Conservation (phyloP, 495 filamentous ascomycete species). For the Aspergillus carlsbadensis region DNA sequence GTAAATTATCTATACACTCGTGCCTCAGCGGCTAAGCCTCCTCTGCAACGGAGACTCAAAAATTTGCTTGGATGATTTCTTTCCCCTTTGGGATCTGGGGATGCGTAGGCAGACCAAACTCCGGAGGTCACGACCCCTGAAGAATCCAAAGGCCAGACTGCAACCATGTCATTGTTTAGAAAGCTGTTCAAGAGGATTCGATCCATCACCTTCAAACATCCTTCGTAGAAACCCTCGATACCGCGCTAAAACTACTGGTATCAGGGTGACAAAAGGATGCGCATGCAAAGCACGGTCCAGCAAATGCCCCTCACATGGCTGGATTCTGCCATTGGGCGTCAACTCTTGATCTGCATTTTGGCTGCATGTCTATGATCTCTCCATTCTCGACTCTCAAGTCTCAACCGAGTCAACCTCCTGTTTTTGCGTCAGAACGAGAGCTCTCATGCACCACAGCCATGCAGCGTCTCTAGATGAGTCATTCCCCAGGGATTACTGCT, state of each 20-base stretch:
- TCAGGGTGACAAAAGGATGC: constrained; percentile 4
- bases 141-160: not conserved
- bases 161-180: not conserved
- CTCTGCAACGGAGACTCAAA: not conserved
- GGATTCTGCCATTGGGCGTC: constrained; percentile 4
- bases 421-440: constrained; percentile 5
- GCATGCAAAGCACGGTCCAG: constrained; percentile 25
- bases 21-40: not conserved
- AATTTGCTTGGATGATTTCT: constrained; percentile 13
- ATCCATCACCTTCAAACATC: constrained; percentile 12
- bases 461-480: constrained; percentile 13
- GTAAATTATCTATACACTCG: not conserved
- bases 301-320: constrained; percentile 17
- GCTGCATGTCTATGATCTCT: constrained; percentile 18
- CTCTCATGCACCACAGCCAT: not conserved
- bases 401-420: constrained; percentile 2
- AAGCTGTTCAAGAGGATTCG: not conserved
- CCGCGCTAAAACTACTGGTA: constrained; percentile 3
- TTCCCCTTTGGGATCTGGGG: constrained; percentile 5
- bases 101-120: constrained; percentile 4
- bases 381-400: too few species aligned
- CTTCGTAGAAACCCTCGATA: constrained; percentile 10
- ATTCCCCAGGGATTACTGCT: not conserved
- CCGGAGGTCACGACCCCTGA: not conserved
- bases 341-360: constrained; percentile 21